Conservation (phyloP, 2,329 filamentous ascomycete genomes). For the Neofusicoccum parvum region DNA sequence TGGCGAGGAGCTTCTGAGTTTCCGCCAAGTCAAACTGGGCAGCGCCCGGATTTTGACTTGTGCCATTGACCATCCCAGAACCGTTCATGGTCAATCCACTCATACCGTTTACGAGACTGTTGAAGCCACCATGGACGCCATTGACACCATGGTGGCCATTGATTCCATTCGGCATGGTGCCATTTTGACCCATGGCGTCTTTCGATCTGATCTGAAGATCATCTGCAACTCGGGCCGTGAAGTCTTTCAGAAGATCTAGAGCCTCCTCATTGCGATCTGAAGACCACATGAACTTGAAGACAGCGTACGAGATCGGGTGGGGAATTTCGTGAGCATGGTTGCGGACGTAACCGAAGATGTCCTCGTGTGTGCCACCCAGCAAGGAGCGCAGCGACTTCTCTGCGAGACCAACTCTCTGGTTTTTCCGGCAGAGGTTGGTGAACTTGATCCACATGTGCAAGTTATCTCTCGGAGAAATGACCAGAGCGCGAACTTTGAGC, state of each 20-base stretch:
- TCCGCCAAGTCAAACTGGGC: slow-evolving; percentile 50
- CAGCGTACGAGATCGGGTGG: slow-evolving; percentile 91
- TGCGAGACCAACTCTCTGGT: slow-evolving; percentile 87
- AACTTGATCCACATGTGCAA: slow-evolving; percentile 99
- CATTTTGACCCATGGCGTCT: slow-evolving; percentile 36
- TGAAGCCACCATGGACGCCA: slow-evolving; percentile 43
- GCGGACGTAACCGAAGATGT: slow-evolving; percentile 39
- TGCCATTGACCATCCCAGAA: slow-evolving; percentile 32
- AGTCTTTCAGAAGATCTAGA: slow-evolving; percentile 63
- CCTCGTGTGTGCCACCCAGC: slow-evolving; percentile 69
- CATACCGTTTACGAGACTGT: slow-evolving; percentile 52
- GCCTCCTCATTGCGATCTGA: slow-evolving; percentile 48
- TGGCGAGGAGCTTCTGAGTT: slow-evolving; percentile 74
- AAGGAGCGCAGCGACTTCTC: slow-evolving; percentile 93
- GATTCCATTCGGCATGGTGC: slow-evolving; percentile 44
- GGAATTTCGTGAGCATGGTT: slow-evolving; percentile 51
- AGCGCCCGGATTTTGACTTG: slow-evolving; percentile 28
- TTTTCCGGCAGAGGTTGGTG: slow-evolving; percentile 96
- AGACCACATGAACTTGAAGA: slow-evolving; percentile 96
- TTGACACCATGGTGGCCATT: slow-evolving; percentile 51
- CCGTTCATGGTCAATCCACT: slow-evolving; percentile 47
- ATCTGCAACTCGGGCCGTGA: slow-evolving; percentile 61
- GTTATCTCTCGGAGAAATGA: slow-evolving; percentile 89
- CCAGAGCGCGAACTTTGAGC: slow-evolving; percentile 89
- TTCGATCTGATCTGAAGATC: slow-evolving; percentile 53